Conservation (phyloP, 371 early-diverging fungal genomes). For the Lichtheimia ramosa region DNA sequence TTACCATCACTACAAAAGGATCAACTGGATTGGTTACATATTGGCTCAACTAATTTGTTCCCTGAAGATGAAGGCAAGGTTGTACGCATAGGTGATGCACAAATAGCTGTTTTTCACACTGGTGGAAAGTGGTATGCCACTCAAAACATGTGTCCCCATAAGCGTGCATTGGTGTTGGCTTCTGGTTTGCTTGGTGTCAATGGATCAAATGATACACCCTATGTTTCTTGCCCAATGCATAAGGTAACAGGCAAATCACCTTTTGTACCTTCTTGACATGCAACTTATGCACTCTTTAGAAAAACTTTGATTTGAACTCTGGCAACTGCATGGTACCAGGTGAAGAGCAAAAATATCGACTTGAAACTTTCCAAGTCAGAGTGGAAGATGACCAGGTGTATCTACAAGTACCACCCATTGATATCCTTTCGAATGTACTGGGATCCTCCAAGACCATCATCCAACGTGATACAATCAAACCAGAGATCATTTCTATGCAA, state of each 20-base stretch:
- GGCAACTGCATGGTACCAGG: slow-evolving; percentile 50
- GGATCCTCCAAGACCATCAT: slow-evolving; percentile 56
- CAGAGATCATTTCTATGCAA: slow-evolving; percentile 1
- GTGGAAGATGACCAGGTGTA: slow-evolving; percentile 45
- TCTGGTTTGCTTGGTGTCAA: slow-evolving; percentile 57
- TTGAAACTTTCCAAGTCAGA: slow-evolving; percentile 58
- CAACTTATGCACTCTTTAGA: slow-evolving; percentile 9
- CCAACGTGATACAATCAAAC: slow-evolving; percentile 18
- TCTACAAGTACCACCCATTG: slow-evolving; percentile 47
- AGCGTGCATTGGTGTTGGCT: slow-evolving; percentile 67
- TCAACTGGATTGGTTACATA: slow-evolving; percentile 23
- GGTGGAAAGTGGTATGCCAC: slow-evolving; percentile 61
- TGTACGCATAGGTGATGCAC: slow-evolving; percentile 57
- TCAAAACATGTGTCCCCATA: slow-evolving; percentile 77
- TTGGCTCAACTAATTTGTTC: slow-evolving; percentile 36
- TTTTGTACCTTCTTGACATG: too few species aligned
- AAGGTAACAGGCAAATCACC: slow-evolving; percentile 25
- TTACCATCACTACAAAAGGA: slow-evolving; percentile 5
- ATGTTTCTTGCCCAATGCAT: slow-evolving; percentile 71
- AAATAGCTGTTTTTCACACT: slow-evolving; percentile 61
- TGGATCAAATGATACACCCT: slow-evolving; percentile 31
- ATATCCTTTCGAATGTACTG: slow-evolving; percentile 43
- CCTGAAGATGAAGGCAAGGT: slow-evolving; percentile 53
- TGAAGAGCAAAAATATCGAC: slow-evolving; percentile 41
- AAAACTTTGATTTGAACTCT: slow-evolving; percentile 59